Conservation (phyloP, 768 basidiomycete species). For the Rhodotorula kratochvilovae region DNA sequence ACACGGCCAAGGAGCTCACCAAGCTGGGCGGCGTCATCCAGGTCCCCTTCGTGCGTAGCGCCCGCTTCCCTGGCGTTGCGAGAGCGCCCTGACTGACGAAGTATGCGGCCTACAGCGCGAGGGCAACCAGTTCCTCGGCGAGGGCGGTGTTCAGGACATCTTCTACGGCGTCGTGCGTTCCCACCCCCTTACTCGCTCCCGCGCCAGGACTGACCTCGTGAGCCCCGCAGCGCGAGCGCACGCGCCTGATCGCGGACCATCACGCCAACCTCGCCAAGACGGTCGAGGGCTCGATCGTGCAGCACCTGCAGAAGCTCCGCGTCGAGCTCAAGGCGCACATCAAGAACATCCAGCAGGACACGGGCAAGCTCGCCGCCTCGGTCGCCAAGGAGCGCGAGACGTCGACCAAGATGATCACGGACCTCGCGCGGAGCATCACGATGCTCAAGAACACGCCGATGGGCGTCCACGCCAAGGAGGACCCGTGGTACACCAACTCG, state of each 20-base stretch:
- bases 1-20: slow-evolving; percentile 84
- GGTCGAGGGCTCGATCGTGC: slow-evolving; percentile 93
- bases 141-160: slow-evolving; percentile 81
- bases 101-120: slow-evolving; percentile 8
- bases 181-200: background rate
- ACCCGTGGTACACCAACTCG: slow-evolving; percentile 67
- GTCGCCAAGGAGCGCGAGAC: slow-evolving; percentile 91
- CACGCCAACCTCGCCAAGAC: slow-evolving; percentile 94
- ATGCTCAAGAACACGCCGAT: slow-evolving; percentile 93
- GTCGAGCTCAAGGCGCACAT: slow-evolving; percentile 97
- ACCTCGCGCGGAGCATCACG: slow-evolving; percentile 80
- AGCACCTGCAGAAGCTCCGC: slow-evolving; percentile 91
- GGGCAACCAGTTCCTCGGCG: slow-evolving; percentile 94
- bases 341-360: slow-evolving; percentile 52
- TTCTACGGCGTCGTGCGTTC: slow-evolving; percentile 65
- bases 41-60: slow-evolving; percentile 73
- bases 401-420: slow-evolving; percentile 76
- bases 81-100: background rate
- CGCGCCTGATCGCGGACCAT: slow-evolving; percentile 85
- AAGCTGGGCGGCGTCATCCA: slow-evolving; percentile 94
- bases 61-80: too few relatives aligned
- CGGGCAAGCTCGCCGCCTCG: slow-evolving; percentile 48
- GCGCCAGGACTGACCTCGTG: background rate
- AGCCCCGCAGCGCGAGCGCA: slow-evolving; percentile 64
- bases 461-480: slow-evolving; percentile 68